Base-by-base conservation (phyloP, 1,284 basidiomycete species). In the Moesziomyces globuligerus region DNA sequence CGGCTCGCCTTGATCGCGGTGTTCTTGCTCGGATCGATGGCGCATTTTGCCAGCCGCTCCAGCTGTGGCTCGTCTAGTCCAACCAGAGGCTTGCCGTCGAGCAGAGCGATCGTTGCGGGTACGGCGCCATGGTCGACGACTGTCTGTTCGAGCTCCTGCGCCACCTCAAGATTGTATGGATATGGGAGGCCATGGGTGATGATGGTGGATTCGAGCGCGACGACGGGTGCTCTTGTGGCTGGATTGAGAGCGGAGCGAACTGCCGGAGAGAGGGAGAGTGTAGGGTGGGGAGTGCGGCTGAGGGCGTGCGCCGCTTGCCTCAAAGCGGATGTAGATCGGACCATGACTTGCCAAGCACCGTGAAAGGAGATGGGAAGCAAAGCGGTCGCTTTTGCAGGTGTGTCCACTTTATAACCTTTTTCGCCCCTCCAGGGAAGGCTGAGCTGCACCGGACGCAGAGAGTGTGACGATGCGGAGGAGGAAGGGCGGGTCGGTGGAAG, bases 51-150 rank as follows among this genome's bases (percentile, higher is more conserved):
- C 23, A 98, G 85, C 44, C 87, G 84, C 68, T 89, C 88, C 3
- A 98, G 85, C 75, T 97, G 88, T 3, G 83, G 59, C 3, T 85
- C 79, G 17, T 87, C 84, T 36, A 98, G 84, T 0, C 96, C 96
- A 65, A 98, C 88, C 83, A 94, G 92, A 62, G 96, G 87, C 25
- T 89, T 87, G 8, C 95, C 95, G 28, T 86, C 86, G 32, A 98
- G 85, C 38, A 99, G 83, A 4, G 90, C 95, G 61, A 98, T 91
- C 0, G 94, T 97, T 0, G 95, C 94, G 2, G 96, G 96, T 15
- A 90, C 86, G 9, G 90, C 89, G 4, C 90, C 90, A 32, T 87
- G 87, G 7, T 87, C 86, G 66, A 91, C 86, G n/a, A 98, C 89
- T 51, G 92, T 90, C 10, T 82, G 81, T 81, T 96, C 93, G 18